Conservation (phyloP, 768 basidiomycete genomes). For the Hericium rajendrae region DNA sequence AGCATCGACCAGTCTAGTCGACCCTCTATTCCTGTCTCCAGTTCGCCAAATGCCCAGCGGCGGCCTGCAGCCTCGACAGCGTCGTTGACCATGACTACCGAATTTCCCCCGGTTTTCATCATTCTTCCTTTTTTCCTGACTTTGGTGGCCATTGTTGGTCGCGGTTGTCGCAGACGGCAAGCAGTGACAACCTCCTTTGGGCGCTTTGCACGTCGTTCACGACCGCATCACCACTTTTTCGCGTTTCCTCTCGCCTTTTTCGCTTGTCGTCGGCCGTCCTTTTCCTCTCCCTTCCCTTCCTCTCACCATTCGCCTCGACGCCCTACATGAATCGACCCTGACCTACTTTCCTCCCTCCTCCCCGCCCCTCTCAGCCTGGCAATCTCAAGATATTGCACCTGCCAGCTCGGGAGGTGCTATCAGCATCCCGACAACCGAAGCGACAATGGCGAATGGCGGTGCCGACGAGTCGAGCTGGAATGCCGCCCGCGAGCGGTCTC, state of each 20-base stretch:
- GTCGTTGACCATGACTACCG: conserved; percentile 9
- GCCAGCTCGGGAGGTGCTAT: conserved; percentile 39
- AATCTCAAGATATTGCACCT: conserved; percentile 71
- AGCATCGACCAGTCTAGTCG: conserved; percentile 1
- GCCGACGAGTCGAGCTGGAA: conserved; percentile 52
- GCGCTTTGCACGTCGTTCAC: neutral
- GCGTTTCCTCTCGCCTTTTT: conserved; percentile 12
- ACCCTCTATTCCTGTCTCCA: conserved; percentile 3
- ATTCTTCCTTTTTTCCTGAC: neutral
- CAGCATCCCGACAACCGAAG: conserved; percentile 53
- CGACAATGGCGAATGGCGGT: conserved; percentile 36
- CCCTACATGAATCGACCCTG: conserved; percentile 12
- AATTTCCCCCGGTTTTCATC: conserved; percentile 3
- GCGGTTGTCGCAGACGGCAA: neutral
- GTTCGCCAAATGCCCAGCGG: neutral
- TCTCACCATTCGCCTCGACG: conserved; percentile 11
- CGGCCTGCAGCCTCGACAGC: too few relatives aligned
- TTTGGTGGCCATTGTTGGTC: neutral
- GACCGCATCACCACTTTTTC: conserved; percentile 2
- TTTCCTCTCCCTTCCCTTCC: conserved; percentile 19
- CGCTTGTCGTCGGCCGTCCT: conserved; percentile 17
- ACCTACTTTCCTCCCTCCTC: conserved; percentile 29
- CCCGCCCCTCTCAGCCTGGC: conserved; percentile 58
- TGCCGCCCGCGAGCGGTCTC: conserved; percentile 31
- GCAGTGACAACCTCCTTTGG: neutral